These are phyloP conservation scores for Rhodomyrtus tomentosa DNA, from an alignment of 345 rosid genomes.

Conservation along the genomic window DNA sequence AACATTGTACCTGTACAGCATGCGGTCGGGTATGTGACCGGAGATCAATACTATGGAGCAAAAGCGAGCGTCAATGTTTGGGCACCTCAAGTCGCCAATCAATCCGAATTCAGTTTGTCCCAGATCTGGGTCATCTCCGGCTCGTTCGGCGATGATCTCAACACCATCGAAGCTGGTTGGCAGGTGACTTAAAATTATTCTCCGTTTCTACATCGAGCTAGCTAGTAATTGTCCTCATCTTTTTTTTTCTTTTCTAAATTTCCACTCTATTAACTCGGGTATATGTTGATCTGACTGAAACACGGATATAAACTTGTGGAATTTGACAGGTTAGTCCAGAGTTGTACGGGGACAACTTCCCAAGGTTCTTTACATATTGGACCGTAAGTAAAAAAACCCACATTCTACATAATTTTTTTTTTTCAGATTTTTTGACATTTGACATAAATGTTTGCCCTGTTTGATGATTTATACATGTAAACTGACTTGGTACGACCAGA, in stretches of 20 bases:
- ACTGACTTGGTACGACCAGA: constrained; percentile 25
- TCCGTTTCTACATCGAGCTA: not conserved
- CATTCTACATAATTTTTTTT: not conserved
- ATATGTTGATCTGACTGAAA: not conserved
- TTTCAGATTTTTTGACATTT: not conserved
- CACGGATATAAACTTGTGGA: not conserved
- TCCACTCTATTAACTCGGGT: not conserved
- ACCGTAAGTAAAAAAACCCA: constrained; percentile 46
- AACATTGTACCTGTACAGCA: constrained; percentile 43
- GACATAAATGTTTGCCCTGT: not conserved
- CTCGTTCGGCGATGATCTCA: constrained; percentile 81
- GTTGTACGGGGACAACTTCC: constrained; percentile 80
- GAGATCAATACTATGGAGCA: constrained; percentile 87
- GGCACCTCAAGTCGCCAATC: constrained; percentile 74
- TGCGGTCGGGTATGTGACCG: constrained; percentile 87
- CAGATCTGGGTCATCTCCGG: constrained; percentile 98
- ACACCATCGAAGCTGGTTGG: constrained; percentile 99
- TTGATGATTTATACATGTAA: not conserved
- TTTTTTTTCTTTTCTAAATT: not conserved
- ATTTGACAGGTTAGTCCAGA: constrained; percentile 87
- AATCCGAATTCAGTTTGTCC: constrained; percentile 84
- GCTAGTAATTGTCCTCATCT: not conserved
- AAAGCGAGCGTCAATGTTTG: constrained; percentile 96
- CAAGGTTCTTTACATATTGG: constrained; percentile 99
- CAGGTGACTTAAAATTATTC: constrained; percentile 26